phyloP scores from a whole-genome alignment of 306 rosid genomes.

The Elaeagnus macrophylla region DNA sequence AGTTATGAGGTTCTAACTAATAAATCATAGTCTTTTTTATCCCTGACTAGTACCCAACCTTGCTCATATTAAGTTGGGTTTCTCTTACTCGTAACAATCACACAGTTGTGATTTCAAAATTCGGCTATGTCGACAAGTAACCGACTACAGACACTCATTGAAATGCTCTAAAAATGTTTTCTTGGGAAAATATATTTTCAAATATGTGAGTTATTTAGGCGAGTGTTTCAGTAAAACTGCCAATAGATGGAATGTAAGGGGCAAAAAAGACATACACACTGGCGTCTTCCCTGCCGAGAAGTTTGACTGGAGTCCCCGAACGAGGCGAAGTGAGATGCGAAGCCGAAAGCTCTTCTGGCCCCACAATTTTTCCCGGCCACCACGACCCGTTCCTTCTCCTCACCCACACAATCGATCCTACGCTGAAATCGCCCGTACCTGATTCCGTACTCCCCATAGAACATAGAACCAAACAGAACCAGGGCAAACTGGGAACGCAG shows the following conservation, averaged over 20 bases:
- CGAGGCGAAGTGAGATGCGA: slow-evolving; percentile 60
- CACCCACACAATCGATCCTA: slow-evolving; percentile 62
- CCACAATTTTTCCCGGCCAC: slow-evolving; percentile 63
- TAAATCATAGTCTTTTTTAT: too few relatives aligned
- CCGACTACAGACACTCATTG: too few relatives aligned
- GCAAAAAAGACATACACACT: slow-evolving; percentile 41
- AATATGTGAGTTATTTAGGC: too few relatives aligned
- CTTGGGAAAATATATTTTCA: too few relatives aligned
- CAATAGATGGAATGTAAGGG: neutral
- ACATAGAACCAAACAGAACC: neutral
- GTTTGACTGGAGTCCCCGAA: slow-evolving; percentile 61
- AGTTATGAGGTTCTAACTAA: too few relatives aligned
- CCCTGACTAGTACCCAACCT: too few relatives aligned
- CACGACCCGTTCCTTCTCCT: slow-evolving; percentile 57
- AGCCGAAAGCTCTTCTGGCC: slow-evolving; percentile 45
- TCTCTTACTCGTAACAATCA: too few relatives aligned
- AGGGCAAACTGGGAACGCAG: neutral
- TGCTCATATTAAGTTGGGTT: too few relatives aligned
- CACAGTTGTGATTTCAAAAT: too few relatives aligned
- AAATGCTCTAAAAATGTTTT: too few relatives aligned
- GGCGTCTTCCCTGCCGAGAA: slow-evolving; percentile 60
- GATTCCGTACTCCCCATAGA: slow-evolving; percentile 41
- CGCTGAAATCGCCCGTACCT: slow-evolving; percentile 35
- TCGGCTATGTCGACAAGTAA: too few relatives aligned
- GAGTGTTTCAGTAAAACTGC: too few relatives aligned